A percentile compares a stretch with the other conserved stretches of the same genome.
These are phyloP conservation scores for Colletotrichum sp. DNA, from an alignment of 2,329 filamentous ascomycete genomes.

Conservation along the genomic window DNA sequence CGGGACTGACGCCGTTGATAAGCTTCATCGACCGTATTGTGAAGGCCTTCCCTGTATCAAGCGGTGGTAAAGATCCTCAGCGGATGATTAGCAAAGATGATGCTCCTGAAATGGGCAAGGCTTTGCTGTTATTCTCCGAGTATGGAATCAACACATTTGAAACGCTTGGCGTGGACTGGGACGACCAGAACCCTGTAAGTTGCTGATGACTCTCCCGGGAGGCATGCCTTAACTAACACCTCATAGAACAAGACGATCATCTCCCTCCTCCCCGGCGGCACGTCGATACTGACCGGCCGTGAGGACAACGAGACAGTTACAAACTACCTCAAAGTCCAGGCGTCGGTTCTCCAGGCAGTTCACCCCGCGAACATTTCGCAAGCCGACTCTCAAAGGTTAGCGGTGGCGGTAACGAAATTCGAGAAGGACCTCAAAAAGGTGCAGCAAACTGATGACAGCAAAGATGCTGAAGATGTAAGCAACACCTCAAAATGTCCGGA, in stretches of 20 bases:
- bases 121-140: conserved; percentile 49
- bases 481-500: neutral
- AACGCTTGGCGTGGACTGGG: conserved; percentile 38
- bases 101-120: conserved; percentile 27
- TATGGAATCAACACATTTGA: conserved; percentile 47
- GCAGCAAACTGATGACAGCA: neutral
- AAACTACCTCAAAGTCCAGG: neutral
- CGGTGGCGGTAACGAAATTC: neutral
- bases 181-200: conserved; percentile 43
- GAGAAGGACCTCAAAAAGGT: neutral
- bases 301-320: neutral
- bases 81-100: conserved; percentile 21
- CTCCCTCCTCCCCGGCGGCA: neutral
- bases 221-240: conserved; percentile 46
- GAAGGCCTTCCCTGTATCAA: conserved; percentile 14
- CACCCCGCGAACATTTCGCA: conserved; percentile 1
- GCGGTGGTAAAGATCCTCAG: conserved; percentile 30
- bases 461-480: conserved; percentile 47
- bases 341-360: neutral
- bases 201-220: conserved; percentile 22
- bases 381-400: neutral
- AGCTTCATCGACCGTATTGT: conserved; percentile 51
- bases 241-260: conserved; percentile 52
- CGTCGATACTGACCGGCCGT: neutral
- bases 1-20: conserved; percentile 61